Percentiles rank a stretch among this genome's conserved stretches.
These are phyloP conservation scores for Leccinum aurantiacum DNA, from an alignment of 768 basidiomycete genomes.

Conservation along the genomic window DNA sequence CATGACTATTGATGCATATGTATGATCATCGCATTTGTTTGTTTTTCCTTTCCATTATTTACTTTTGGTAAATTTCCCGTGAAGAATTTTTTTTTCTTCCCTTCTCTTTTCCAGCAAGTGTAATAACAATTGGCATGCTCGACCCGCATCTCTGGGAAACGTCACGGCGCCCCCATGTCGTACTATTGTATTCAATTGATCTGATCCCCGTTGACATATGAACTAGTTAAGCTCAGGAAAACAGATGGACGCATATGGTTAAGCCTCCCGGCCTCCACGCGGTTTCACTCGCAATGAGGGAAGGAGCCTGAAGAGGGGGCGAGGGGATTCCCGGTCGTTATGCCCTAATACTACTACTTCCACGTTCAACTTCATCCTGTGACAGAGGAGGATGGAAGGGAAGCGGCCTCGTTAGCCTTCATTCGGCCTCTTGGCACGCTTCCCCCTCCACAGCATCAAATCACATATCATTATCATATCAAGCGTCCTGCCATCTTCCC, in stretches of 20 bases:
- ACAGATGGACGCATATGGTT: slow-evolving; percentile 33
- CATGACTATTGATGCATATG: not conserved
- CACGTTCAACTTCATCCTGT: slow-evolving; percentile 8
- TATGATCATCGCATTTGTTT: slow-evolving; percentile 3
- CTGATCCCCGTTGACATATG: slow-evolving; percentile 36
- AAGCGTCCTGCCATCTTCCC: not conserved
- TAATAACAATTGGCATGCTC: slow-evolving; percentile 3
- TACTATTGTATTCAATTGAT: slow-evolving; percentile 31
- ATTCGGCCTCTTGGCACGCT: not conserved
- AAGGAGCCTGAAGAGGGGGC: not conserved
- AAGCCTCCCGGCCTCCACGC: slow-evolving; percentile 27
- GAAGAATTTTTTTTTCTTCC: slow-evolving; percentile 17
- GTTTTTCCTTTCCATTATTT: slow-evolving; percentile 23
- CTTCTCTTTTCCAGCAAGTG: not conserved
- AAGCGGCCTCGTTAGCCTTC: not conserved
- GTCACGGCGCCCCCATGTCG: slow-evolving; percentile 26
- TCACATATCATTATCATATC: not conserved
- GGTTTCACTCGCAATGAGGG: slow-evolving; percentile 22
- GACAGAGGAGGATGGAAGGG: not conserved
- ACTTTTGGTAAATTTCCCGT: slow-evolving; percentile 10
- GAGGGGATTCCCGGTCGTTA: slow-evolving; percentile 13
- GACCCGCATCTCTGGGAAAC: slow-evolving; percentile 26
- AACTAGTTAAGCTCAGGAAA: slow-evolving; percentile 21
- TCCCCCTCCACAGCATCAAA: not conserved
- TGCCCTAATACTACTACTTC: slow-evolving; percentile 12